Conservation (phyloP, 2,329 filamentous ascomycete species). For the Claviceps citrina region DNA sequence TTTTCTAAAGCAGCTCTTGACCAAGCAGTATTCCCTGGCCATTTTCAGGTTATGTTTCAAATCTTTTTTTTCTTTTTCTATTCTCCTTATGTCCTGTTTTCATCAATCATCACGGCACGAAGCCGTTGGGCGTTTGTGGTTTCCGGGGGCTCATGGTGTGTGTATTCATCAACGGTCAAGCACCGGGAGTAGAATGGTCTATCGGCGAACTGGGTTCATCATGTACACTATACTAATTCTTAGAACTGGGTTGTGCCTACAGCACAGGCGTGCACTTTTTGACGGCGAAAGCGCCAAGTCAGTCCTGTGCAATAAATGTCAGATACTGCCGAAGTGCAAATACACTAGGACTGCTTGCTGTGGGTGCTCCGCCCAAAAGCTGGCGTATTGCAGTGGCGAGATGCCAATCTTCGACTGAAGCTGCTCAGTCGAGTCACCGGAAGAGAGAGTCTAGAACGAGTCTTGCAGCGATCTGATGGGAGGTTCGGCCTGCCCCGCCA, state of each 20-base stretch:
- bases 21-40: background rate
- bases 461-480: background rate
- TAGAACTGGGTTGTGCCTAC: background rate
- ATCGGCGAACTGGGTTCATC: background rate
- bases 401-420: background rate
- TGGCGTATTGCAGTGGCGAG: too few species aligned
- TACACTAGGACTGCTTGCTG: background rate
- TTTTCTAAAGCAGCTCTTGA: background rate
- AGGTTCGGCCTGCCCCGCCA: background rate
- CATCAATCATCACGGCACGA: background rate
- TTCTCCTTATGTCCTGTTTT: background rate
- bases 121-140: constrained; percentile 1
- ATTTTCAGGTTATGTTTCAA: background rate
- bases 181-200: constrained; percentile 2
- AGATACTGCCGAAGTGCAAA: background rate
- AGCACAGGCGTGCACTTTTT: background rate
- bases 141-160: background rate
- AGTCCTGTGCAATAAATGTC: too few species aligned
- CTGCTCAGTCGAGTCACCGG: background rate
- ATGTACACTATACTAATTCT: constrained; percentile 2
- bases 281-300: background rate
- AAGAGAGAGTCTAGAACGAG: background rate
- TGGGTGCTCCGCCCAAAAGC: too few species aligned
- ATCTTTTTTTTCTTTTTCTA: background rate
- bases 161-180: background rate